These are phyloP conservation scores for Boletus subparvulus DNA, from an alignment of 768 basidiomycete genomes.

Conservation along the genomic window DNA sequence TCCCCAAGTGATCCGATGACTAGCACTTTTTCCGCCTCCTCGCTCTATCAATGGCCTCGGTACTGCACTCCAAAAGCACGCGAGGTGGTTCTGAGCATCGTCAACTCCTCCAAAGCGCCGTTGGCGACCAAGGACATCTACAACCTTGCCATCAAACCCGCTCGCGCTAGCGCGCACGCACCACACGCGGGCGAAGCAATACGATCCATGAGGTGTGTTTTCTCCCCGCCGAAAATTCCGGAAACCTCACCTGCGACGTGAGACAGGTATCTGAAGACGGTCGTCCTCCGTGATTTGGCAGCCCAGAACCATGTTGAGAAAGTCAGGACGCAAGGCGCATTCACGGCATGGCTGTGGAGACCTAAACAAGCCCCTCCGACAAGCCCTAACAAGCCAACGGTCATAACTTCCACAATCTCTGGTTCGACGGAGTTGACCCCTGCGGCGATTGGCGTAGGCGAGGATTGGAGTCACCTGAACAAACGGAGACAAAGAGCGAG, in stretches of 20 bases:
- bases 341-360: conserved; percentile 45
- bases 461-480: conserved; percentile 58
- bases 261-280: conserved; percentile 53
- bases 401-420: neutral
- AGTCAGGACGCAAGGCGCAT: conserved; percentile 33
- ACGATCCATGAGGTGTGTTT: conserved; percentile 51
- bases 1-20: conserved; percentile 3
- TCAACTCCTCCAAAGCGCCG: conserved; percentile 22
- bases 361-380: conserved; percentile 1
- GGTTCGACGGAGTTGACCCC: conserved; percentile 16
- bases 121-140: conserved; percentile 31
- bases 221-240: no score
- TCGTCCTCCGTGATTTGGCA: conserved; percentile 48
- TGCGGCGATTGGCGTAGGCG: conserved; percentile 33
- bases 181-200: conserved; percentile 48
- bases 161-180: conserved; percentile 25
- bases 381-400: neutral
- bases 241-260: neutral
- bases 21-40: conserved; percentile 11
- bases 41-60: conserved; percentile 24
- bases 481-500: conserved; percentile 50
- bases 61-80: conserved; percentile 24
- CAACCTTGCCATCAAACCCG: conserved; percentile 16
- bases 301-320: conserved; percentile 44
- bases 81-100: conserved; percentile 20